Base-by-base conservation (phyloP, 202 grass and related monocot genomes). In the Panicum virgatum region DNA sequence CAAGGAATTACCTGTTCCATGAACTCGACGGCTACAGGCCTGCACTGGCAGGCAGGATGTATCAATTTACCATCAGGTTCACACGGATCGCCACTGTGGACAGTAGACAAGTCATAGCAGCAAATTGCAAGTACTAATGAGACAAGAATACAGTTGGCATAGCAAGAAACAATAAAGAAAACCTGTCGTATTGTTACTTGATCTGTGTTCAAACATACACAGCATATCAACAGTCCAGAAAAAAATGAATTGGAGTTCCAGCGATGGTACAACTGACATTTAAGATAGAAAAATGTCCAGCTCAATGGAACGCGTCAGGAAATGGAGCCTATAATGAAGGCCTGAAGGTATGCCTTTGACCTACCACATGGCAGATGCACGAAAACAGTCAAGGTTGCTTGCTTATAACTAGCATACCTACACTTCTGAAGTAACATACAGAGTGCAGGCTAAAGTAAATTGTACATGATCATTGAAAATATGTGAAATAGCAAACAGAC, bases 371-470 rank as follows among this genome's bases (percentile, higher is more conserved):
- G 38, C n/a, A 3, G n/a, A 42, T 56, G 37, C 45, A 64, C 12
- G 39, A 56, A 66, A 83, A 80, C 27, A 86, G 83, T 90, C 1
- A 51, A 62, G 45, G 58, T 26, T 69, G 60, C 10, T 75, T 73
- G 3, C 59, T 78, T 12, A 43, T 62, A 46, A 9, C 25, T 50
- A 50, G 66, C 27, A 34, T 73, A 54, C 30, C 25, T 82, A 52
- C 42, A 90, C 77, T 76, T 78, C 68, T 45, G 40, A 68, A 68
- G 7, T 82, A 63, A 26, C 42, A 73, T 80, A 45, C 44, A 64
- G 50, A 57, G 9, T 3, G 29, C 46, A 70, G 16, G 53, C 80
- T 75, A 75, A 51, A 30, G 73, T 68, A 82, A 68, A 86, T 58
- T 43, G 23, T 62, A 27, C 62, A 83, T 50, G 54, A 47, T 53